Evolutionary conservation across 345 rosid species (phyloP), one percentile per base, ranked within the genome.

Genomic region (Brassica carinata): DNA sequence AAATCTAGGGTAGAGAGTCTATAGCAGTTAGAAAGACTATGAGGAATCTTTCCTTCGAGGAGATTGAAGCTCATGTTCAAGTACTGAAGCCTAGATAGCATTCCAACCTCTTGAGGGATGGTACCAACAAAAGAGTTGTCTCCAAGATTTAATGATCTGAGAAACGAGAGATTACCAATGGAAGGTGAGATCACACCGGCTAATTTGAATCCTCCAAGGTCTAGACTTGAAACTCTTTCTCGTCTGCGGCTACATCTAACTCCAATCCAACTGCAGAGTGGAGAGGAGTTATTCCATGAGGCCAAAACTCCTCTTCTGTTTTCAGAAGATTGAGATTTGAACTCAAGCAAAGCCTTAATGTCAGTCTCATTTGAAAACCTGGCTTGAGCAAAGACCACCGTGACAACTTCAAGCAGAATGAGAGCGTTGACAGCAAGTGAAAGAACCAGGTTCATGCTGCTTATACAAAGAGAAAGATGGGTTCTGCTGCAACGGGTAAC

Each of bases 91-190:
- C 81, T 81, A 23, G 13, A 26, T 13, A 87, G 74, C 27, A 0
- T 40, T 7, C 69, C 80, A 1, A 81, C 8, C 18, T 85, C 75
- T n/a, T 0, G 75, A 57, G 87, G 74, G 11, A 83, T 83, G 53
- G 0, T 64, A 45, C 58, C 26, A 1, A n/a, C 26, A 13, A 85
- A 76, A 55, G 67, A 75, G 67, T 85, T 85, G 38, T 73, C 67
- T 27, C 3, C 64, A 64, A 85, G 85, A 65, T 70, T 9, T 5
- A 79, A 64, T 64, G 3, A 34, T 68, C 72, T 82, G 45, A 85
- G 77, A 70, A 79, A 85, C 2, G 85, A 78, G 62, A 85, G 75
- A 71, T 85, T 85, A 57, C 87, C 87, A 17, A 85, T 73, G 19
- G 79, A 69, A 0, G 85, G 85, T 11, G 83, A 79, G 23, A 85